Evolutionary conservation across 352 stramenopile species (phyloP).

Genomic region (Globisporangium nunn): DNA sequence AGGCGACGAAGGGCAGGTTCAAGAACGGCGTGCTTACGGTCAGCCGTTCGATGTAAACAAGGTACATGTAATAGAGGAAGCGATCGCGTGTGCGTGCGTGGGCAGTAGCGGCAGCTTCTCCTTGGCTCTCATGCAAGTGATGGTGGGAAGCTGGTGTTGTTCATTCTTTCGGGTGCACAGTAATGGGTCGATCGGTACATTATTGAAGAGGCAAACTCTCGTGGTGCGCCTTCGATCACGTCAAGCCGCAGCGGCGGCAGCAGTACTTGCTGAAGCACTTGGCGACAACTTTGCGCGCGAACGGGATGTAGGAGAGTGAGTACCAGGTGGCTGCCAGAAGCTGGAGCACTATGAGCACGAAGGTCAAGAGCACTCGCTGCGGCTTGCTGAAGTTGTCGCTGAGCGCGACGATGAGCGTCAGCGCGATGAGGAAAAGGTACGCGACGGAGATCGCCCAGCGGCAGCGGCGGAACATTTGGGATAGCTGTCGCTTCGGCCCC

Average conservation of each 20-base stretch:
- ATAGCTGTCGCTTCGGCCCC: slow-evolving; percentile 49
- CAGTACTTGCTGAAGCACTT: slow-evolving; percentile 10
- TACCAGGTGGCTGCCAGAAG: slow-evolving; percentile 79
- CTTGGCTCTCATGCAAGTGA: not conserved
- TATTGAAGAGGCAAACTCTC: not conserved
- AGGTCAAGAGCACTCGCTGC: slow-evolving; percentile 28
- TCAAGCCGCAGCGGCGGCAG: not conserved
- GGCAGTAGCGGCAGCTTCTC: not conserved
- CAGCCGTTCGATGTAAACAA: slow-evolving; percentile 18
- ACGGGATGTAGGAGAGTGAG: slow-evolving; percentile 74
- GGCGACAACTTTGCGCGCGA: slow-evolving; percentile 33
- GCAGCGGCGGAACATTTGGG: slow-evolving; percentile 53
- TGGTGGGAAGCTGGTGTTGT: not conserved
- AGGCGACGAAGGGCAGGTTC: slow-evolving; percentile 69
- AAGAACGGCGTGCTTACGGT: slow-evolving; percentile 74
- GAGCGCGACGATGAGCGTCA: slow-evolving; percentile 42
- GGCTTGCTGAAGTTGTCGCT: slow-evolving; percentile 8
- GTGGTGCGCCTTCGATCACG: not conserved
- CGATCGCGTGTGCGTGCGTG: not conserved
- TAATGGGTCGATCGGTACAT: not conserved
- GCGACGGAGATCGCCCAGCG: slow-evolving; percentile 29
- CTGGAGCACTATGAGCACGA: slow-evolving; percentile 56
- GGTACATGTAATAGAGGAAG: not conserved
- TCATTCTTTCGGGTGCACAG: not conserved
- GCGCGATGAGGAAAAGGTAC: slow-evolving; percentile 36